These are phyloP conservation scores for Colletotrichum falcatum DNA, from an alignment of 2,329 filamentous ascomycete species.

Conservation along the genomic window DNA sequence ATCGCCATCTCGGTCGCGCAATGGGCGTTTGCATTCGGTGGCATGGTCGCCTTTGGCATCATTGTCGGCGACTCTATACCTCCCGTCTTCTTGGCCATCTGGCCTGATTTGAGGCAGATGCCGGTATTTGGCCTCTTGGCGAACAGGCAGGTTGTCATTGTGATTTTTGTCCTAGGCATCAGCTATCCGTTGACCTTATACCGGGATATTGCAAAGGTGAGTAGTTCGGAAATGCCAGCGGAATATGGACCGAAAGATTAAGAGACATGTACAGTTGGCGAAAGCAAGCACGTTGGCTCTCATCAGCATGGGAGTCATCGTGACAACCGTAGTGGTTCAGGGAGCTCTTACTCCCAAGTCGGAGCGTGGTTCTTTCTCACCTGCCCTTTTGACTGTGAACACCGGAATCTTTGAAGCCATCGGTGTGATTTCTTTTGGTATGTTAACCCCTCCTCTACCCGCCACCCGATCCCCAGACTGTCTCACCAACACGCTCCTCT, in stretches of 20 bases:
- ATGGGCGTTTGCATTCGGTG: conserved; percentile 98
- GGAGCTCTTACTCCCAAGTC: conserved; percentile 79
- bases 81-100: conserved; percentile 85
- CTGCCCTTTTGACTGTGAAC: conserved; percentile 81
- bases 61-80: conserved; percentile 98
- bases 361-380: conserved; percentile 77
- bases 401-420: conserved; percentile 93
- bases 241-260: conserved; percentile 19
- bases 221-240: conserved; percentile 33
- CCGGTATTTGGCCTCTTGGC: conserved; percentile 86
- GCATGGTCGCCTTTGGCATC: conserved; percentile 98
- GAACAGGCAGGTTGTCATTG: conserved; percentile 84
- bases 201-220: conserved; percentile 94
- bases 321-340: conserved; percentile 89
- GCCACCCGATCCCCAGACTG: neutral
- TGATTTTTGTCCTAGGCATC: conserved; percentile 86
- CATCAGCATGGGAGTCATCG: conserved; percentile 91
- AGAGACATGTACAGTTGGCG: conserved; percentile 72
- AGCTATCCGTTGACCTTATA: conserved; percentile 95
- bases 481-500: conserved; percentile 44
- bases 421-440: conserved; percentile 97
- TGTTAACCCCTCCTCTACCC: neutral
- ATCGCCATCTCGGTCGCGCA: conserved; percentile 91
- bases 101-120: conserved; percentile 78
- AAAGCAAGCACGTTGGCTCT: conserved; percentile 96